Percentiles rank a stretch among this genome's conserved stretches.
phyloP scores from a whole-genome alignment of 2,329 filamentous ascomycete species.

The Epichloe bromicola region DNA sequence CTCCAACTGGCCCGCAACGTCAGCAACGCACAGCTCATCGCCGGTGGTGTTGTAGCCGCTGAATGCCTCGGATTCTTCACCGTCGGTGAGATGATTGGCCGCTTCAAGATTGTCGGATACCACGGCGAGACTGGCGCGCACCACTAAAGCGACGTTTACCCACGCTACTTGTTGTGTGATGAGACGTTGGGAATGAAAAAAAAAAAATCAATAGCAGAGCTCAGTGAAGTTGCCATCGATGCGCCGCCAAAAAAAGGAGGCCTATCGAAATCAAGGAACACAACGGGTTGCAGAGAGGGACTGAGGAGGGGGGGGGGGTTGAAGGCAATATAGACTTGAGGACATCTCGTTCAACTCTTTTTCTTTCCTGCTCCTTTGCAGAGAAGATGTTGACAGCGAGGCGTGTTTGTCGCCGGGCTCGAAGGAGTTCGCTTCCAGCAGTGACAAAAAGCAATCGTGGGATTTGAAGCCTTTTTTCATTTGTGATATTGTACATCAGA shows the following conservation, averaged over 20 bases:
- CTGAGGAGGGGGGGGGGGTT: neutral
- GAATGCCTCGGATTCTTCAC: slow-evolving; percentile 96
- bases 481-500: slow-evolving; percentile 9
- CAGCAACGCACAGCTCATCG: slow-evolving; percentile 54
- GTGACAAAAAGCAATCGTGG: neutral
- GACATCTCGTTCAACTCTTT: neutral
- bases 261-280: neutral
- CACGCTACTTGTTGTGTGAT: too few relatives aligned
- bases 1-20: slow-evolving; percentile 52
- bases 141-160: slow-evolving; percentile 31
- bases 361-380: neutral
- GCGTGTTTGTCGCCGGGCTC: neutral
- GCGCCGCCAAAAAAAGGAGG: neutral
- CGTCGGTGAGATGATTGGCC: slow-evolving; percentile 89
- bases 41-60: slow-evolving; percentile 65
- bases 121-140: slow-evolving; percentile 53
- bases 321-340: neutral
- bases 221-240: neutral
- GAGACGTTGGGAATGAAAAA: too few relatives aligned
- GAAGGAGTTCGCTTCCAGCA: neutral
- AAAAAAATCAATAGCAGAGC: neutral
- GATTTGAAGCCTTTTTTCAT: slow-evolving; percentile 3
- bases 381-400: neutral
- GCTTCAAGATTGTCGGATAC: slow-evolving; percentile 93
- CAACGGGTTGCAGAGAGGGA: slow-evolving; percentile 1